Conservation (phyloP, 148 eudicot genomes). For the Rhododendron ferrugineum region DNA sequence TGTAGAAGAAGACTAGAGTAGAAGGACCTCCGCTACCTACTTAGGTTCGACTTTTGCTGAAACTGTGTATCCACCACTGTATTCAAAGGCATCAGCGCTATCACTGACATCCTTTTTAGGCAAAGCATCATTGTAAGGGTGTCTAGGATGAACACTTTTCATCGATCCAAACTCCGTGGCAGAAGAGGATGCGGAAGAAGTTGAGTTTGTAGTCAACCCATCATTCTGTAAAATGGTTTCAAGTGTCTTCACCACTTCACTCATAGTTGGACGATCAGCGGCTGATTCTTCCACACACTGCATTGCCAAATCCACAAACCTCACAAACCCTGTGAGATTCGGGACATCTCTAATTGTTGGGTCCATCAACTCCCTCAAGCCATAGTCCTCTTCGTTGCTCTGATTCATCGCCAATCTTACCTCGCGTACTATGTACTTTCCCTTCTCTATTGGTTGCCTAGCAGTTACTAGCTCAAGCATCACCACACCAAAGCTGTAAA, state of each 20-base stretch:
- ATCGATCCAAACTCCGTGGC: constrained; percentile 51
- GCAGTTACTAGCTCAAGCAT: constrained; percentile 81
- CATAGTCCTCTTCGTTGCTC: constrained; percentile 43
- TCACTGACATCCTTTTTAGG: constrained; percentile 29
- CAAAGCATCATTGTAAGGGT: constrained; percentile 48
- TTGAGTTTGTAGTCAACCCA: constrained; percentile 58
- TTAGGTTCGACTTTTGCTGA: constrained; percentile 69
- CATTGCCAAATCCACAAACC: constrained; percentile 63
- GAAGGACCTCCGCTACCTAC: background rate
- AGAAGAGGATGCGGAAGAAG: constrained; percentile 72
- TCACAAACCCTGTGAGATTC: constrained; percentile 42
- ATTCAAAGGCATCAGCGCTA: constrained; percentile 63
- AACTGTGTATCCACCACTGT: constrained; percentile 72
- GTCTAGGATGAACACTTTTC: constrained; percentile 29
- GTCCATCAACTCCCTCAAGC: constrained; percentile 54
- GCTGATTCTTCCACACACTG: constrained; percentile 79
- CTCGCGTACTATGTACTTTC: constrained; percentile 84
- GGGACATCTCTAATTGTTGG: constrained; percentile 39
- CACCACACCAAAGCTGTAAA: constrained; percentile 86
- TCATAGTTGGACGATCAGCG: constrained; percentile 78
- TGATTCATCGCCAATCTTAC: constrained; percentile 43
- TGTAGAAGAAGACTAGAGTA: background rate
- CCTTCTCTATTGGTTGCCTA: constrained; percentile 78
- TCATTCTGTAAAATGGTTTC: constrained; percentile 61
- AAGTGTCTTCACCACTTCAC: constrained; percentile 65